Evolutionary conservation across 805 yeast genomes (phyloP), one percentile per base, ranked within the genome.

Genomic region (Cyberlindnera meyerae): DNA sequence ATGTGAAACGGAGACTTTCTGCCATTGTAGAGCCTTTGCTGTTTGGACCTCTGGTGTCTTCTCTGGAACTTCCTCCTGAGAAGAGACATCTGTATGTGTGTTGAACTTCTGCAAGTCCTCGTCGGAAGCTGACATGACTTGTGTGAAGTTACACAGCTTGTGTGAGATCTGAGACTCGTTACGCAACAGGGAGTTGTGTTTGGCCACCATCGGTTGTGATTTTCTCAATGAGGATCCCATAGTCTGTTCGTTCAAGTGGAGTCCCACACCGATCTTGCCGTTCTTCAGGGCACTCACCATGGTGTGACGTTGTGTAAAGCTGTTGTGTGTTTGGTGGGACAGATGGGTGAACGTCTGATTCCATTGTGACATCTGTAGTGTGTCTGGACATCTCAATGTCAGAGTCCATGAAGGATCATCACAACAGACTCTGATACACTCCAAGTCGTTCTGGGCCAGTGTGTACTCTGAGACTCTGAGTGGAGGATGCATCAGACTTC

Each of bases 401-500:
- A 45, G 22, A n/a, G n/a, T n/a, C 4, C 33, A 25, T 11, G 9
- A 24, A 6, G 27, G 36, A 7, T 34, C 36, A 25, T 33, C 36
- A 27, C 29, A 6, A 13, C 13, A 5, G 29, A 33, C 15, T 21
- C 34, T 4, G 34, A 43, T 8, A 25, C 11, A 7, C 5, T 33
- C 21, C 6, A 6, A 24, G 30, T 49, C 49, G 27, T 50, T 49
- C 28, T 38, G 38, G 4, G 17, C 20, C 2, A 53, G 11, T 1
- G 24, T 18, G 18, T 37, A 48, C 13, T 50, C 54, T 9, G 40
- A 24, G 2, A 43, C 27, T 18, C 44, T 52, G 15, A 54, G 26
- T 2, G 46, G 43, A 29, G 57, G 57, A 34, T 43, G 48, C 44
- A 49, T 34, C 25, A 54, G 27, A 7, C 42, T 40, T 41, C 57